Conservation (phyloP, 2,329 filamentous ascomycete genomes). For the Xylariaceae sp. region DNA sequence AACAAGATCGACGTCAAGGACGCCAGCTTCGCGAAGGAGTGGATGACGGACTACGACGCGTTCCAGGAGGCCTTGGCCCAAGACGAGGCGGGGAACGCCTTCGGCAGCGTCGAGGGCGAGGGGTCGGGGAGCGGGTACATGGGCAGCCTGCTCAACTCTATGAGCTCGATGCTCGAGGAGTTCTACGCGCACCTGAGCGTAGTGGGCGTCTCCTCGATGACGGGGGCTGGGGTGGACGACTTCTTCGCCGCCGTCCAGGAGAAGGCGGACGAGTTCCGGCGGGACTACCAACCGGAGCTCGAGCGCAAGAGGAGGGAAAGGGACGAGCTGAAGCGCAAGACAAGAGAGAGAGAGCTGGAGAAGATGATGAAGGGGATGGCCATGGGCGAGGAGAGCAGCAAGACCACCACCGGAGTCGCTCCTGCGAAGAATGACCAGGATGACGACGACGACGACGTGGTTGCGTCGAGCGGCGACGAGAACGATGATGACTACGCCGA, state of each 20-base stretch:
- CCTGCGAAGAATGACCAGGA: constrained; percentile 26
- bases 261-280: constrained; percentile 82
- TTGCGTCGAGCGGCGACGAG: constrained; percentile 40
- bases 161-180: constrained; percentile 95
- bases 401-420: too few relatives aligned
- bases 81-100: constrained; percentile 73
- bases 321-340: constrained; percentile 65
- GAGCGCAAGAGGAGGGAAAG: constrained; percentile 71
- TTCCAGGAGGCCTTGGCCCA: constrained; percentile 80
- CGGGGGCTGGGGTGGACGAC: constrained; percentile 83
- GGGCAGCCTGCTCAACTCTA: constrained; percentile 91
- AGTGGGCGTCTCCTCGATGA: constrained; percentile 89
- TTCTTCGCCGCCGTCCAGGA: constrained; percentile 87
- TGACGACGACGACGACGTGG: constrained; percentile 41
- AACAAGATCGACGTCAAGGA: constrained; percentile 98
- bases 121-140: constrained; percentile 87
- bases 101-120: constrained; percentile 65
- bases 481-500: constrained; percentile 55
- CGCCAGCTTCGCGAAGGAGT: constrained; percentile 86
- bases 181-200: constrained; percentile 94
- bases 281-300: constrained; percentile 88
- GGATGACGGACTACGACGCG: constrained; percentile 98
- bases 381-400: constrained; percentile 34
- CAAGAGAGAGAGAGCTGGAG: constrained; percentile 75
- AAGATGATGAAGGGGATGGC: constrained; percentile 94